Evolutionary conservation across 129 eudicot species (phyloP).

Genomic region (Helianthus annuus): HanXRQr2.0-SUNRISE NC_035449.2:42608181-42608680

Average conservation of each 20-base stretch:
- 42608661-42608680: background rate
- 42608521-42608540: background rate
- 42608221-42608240: conserved; percentile 63
- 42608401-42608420: background rate
- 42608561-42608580: background rate
- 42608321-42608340: conserved; percentile 41
- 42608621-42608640: conserved; percentile 19
- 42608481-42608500: too few species aligned
- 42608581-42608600: too few species aligned
- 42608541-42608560: background rate
- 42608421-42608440: too few species aligned
- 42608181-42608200: background rate
- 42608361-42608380: conserved; percentile 1
- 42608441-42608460: too few species aligned
- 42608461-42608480: too few species aligned
- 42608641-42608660: conserved; percentile 21
- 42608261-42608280: conserved; percentile 41
- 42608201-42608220: conserved; percentile 35
- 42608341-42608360: conserved; percentile 60
- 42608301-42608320: conserved; percentile 7
- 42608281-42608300: conserved; percentile 22
- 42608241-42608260: conserved; percentile 66
- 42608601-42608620: background rate
- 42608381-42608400: background rate
- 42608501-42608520: too few species aligned